Conservation (phyloP, 1,284 basidiomycete genomes). For the Phenoliferia sp. region DNA sequence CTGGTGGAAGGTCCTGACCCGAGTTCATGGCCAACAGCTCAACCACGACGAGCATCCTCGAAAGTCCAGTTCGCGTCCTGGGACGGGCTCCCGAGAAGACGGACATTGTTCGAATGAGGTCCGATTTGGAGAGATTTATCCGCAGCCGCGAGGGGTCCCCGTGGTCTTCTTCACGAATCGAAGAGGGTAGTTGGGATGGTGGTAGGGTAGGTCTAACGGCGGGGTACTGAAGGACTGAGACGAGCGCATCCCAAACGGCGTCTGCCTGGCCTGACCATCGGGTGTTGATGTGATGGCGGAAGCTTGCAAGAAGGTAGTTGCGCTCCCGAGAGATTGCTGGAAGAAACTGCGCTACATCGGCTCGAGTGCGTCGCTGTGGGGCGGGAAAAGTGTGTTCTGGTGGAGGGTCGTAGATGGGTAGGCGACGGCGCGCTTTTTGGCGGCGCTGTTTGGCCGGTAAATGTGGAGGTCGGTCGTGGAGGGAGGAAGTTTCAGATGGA, state of each 20-base stretch:
- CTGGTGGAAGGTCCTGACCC: neutral
- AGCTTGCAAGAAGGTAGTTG: constrained; percentile 13
- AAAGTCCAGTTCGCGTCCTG: constrained; percentile 14
- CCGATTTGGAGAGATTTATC: constrained; percentile 16
- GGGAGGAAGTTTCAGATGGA: neutral
- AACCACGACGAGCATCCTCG: constrained; percentile 25
- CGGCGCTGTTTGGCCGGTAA: neutral
- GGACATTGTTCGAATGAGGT: constrained; percentile 14
- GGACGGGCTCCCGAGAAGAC: constrained; percentile 15
- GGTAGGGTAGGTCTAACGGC: constrained; percentile 16
- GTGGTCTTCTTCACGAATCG: neutral
- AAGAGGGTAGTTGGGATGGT: neutral
- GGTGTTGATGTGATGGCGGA: constrained; percentile 3
- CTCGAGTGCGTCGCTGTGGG: neutral
- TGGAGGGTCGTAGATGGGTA: neutral
- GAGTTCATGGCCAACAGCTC: constrained; percentile 19
- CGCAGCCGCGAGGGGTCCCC: neutral
- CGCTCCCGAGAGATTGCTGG: constrained; percentile 27
- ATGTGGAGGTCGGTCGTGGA: neutral
- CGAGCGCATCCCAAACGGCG: constrained; percentile 16
- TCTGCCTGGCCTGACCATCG: neutral
- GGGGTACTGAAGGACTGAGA: constrained; percentile 19
- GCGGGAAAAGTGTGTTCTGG: neutral
- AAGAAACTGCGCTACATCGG: constrained; percentile 4
- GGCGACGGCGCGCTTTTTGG: neutral